Base-by-base conservation (phyloP, 2,329 filamentous ascomycete species). In the Hirsutella minnesotensis region DNA sequence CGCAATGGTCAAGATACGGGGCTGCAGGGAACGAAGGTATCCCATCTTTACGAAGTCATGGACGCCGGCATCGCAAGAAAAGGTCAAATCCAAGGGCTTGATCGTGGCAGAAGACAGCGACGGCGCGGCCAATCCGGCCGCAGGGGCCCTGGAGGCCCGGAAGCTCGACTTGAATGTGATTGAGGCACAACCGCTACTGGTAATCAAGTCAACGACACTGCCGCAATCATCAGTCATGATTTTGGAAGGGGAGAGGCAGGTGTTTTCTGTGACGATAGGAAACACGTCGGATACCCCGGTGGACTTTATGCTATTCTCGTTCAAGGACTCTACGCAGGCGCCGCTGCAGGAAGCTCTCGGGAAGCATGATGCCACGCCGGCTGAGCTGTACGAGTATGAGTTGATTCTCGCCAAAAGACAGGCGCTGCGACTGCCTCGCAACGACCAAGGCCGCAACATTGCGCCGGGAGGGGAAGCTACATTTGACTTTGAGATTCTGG, bases 161-260 rank as follows among this genome's bases (percentile, higher is more conserved):
- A 67, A 59, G 5, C 57, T 89, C 39, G 69, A 71, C 20, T 70
- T 94, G 35, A 86, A 77, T 41, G 86, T 94, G 20, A 88, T 95
- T 44, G 72, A 79, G 3, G 70, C 79, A 37, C 87, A 95, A 57
- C 92, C 92, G 5, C 65, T 86, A 3, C 67, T 96, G 3, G 66
- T 80, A 3, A 73, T 95, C 18, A 82, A 85, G 54, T 81, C 81
- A 8, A 83, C 82, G 3, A 86, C 83, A 12, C 70, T 95, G 1
- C 77, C 83, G 0, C 89, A 95, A 55, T 86, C 84, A 19, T 85
- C 87, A 9, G 68, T 95, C 30, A 95, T 95, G 88, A 74, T 98
- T 10, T 70, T 98, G 5, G 90, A 96, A 64, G 92, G 92, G 36
- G 90, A 98, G 61, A 76, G 75, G 19, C 81, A 80, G 51, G 68